Evolutionary conservation across 257 asterid species (phyloP).

Genomic region (Apocynum venetum): DNA sequence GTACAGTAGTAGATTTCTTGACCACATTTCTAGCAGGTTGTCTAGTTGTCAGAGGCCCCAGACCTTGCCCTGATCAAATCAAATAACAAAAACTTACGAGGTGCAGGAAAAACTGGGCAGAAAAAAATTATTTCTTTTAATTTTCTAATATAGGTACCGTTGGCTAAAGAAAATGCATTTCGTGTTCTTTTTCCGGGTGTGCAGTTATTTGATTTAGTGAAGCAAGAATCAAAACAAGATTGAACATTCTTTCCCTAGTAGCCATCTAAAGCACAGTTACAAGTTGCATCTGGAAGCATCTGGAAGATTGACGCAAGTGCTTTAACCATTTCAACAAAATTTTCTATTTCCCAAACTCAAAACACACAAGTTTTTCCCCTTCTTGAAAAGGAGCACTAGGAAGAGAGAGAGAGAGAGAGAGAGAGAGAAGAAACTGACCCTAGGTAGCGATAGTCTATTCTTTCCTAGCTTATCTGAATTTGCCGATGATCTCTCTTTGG

Average conservation of each 20-base stretch:
- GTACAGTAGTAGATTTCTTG: slow-evolving; percentile 43
- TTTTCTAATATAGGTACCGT: neutral
- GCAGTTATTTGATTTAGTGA: neutral
- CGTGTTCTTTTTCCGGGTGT: neutral
- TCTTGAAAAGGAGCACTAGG: neutral
- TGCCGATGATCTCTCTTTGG: slow-evolving; percentile 71
- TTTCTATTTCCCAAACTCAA: neutral
- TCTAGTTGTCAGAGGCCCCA: slow-evolving; percentile 40
- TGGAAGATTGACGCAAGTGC: neutral
- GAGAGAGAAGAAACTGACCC: slow-evolving; percentile 48
- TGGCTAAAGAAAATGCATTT: neutral
- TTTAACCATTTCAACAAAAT: neutral
- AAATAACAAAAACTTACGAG: slow-evolving; percentile 6
- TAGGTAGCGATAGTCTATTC: slow-evolving; percentile 77
- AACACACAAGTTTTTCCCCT: neutral
- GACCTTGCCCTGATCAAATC: slow-evolving; percentile 47
- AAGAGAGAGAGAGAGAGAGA: slow-evolving; percentile 16
- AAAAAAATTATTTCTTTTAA: neutral
- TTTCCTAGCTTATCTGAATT: slow-evolving; percentile 61
- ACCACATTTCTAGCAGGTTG: slow-evolving; percentile 37
- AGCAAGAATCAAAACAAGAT: neutral
- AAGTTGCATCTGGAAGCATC: neutral
- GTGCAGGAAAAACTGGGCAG: slow-evolving; percentile 4
- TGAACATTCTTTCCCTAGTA: neutral
- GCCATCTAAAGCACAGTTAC: neutral